These are phyloP conservation scores for Tricholoma sp. DNA, from an alignment of 768 basidiomycete species.

Conservation along the genomic window DNA sequence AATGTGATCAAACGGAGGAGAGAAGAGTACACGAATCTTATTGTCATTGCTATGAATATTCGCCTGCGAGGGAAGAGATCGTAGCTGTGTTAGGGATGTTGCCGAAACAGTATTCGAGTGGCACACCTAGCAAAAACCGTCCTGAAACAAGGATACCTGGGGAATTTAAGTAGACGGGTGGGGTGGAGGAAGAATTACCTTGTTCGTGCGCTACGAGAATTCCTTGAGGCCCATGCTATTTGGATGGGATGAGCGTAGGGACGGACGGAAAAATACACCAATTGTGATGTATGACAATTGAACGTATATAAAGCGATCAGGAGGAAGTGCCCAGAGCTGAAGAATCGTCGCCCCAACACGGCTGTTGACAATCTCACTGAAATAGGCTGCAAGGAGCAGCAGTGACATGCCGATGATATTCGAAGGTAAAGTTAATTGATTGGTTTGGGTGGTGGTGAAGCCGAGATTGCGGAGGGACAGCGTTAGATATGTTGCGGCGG, in stretches of 20 bases:
- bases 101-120: not conserved
- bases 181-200: conserved; percentile 30
- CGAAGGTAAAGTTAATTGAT: conserved; percentile 58
- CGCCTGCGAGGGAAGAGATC: not conserved
- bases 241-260: conserved; percentile 47
- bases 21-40: conserved; percentile 26
- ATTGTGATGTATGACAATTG: conserved; percentile 41
- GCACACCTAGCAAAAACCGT: not conserved
- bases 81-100: not conserved
- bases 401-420: conserved; percentile 46
- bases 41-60: not conserved
- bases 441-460: conserved; percentile 58
- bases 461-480: conserved; percentile 57
- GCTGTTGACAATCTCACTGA: conserved; percentile 53
- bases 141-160: not conserved
- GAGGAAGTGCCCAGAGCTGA: conserved; percentile 61
- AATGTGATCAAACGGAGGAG: not conserved
- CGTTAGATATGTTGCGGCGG: conserved; percentile 63
- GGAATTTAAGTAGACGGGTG: not conserved
- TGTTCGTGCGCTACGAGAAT: conserved; percentile 55
- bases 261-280: conserved; percentile 53
- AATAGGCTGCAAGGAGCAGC: conserved; percentile 41
- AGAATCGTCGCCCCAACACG: conserved; percentile 48
- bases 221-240: conserved; percentile 56
- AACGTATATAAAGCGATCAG: conserved; percentile 54